A percentile compares a stretch with the other conserved stretches of the same genome.
These are phyloP conservation scores for Gastrolobium bilobum DNA, from an alignment of 306 rosid genomes.

Conservation along the genomic window DNA sequence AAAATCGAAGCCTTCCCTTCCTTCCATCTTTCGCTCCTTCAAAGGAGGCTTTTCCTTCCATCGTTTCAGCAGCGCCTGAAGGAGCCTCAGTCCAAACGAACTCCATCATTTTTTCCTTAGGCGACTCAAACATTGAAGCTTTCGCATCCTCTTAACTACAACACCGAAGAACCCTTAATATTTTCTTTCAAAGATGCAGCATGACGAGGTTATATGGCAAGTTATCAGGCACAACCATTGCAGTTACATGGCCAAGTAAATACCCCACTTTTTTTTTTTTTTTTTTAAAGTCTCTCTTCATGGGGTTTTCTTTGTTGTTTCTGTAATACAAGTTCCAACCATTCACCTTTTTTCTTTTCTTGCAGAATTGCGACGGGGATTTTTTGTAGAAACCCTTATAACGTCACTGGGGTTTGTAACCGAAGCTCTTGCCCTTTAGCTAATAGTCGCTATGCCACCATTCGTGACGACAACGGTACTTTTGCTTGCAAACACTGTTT, in stretches of 20 bases:
- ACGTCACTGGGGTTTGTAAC: conserved; percentile 88
- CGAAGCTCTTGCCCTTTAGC: conserved; percentile 95
- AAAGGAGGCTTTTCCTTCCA: neutral
- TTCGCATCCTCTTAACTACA: neutral
- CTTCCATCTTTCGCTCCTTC: neutral
- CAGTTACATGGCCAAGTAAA: conserved; percentile 60
- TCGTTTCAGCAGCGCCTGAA: neutral
- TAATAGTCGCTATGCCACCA: conserved; percentile 95
- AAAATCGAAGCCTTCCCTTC: too few species aligned
- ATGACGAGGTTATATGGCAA: conserved; percentile 65
- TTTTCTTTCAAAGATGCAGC: conserved; percentile 48
- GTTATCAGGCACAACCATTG: conserved; percentile 64
- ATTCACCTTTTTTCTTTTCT: neutral
- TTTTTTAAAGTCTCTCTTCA: neutral
- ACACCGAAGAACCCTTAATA: conserved; percentile 19
- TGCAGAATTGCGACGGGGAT: conserved; percentile 75
- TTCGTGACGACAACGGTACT: conserved; percentile 86
- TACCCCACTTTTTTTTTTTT: neutral
- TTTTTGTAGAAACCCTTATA: conserved; percentile 90
- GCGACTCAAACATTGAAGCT: neutral
- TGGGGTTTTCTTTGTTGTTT: neutral
- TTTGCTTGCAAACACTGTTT: neutral
- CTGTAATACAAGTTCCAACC: neutral
- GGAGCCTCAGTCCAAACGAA: neutral
- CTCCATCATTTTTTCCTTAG: neutral